phyloP scores from a whole-genome alignment of 164 flowering plant species.

The Protea cynaroides region DNA sequence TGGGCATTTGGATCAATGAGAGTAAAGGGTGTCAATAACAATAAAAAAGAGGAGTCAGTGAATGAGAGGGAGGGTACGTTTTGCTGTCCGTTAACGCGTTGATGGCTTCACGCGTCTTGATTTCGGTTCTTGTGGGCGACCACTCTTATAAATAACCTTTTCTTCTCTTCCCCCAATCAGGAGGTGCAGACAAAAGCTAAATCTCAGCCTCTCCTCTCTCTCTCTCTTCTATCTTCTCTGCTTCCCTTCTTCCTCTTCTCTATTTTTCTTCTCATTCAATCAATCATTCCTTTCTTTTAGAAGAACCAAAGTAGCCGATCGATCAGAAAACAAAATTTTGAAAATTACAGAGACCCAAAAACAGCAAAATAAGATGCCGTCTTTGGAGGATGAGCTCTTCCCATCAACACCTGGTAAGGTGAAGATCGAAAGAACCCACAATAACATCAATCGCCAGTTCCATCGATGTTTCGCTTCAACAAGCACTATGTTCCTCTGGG shows the following conservation, averaged over 20 bases:
- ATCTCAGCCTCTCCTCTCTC: background rate
- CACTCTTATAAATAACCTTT: background rate
- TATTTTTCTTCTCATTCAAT: too few relatives aligned
- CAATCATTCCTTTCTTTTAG: too few relatives aligned
- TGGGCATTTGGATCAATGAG: too few relatives aligned
- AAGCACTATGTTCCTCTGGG: slow-evolving; percentile 33
- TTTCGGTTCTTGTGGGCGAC: slow-evolving; percentile 4
- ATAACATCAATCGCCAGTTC: slow-evolving; percentile 47
- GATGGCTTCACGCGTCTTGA: slow-evolving; percentile 3
- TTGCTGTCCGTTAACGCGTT: too few relatives aligned
- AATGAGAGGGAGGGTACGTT: too few relatives aligned
- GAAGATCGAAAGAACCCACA: slow-evolving; percentile 40
- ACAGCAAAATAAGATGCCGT: slow-evolving; percentile 27
- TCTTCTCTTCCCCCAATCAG: background rate
- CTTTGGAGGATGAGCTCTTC: slow-evolving; percentile 46
- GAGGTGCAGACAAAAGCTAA: slow-evolving; percentile 4
- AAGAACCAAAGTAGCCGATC: too few relatives aligned
- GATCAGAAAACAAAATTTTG: background rate
- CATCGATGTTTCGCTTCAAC: slow-evolving; percentile 62
- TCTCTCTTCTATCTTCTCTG: too few relatives aligned
- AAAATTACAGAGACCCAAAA: too few relatives aligned
- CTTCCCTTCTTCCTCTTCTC: too few relatives aligned
- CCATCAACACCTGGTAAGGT: slow-evolving; percentile 46
- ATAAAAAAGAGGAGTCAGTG: too few relatives aligned
- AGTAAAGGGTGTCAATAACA: too few relatives aligned